A percentile compares a stretch with the other conserved stretches of the same genome.
phyloP scores from a whole-genome alignment of 208 protist genomes.

The Leishmania tropica region DNA sequence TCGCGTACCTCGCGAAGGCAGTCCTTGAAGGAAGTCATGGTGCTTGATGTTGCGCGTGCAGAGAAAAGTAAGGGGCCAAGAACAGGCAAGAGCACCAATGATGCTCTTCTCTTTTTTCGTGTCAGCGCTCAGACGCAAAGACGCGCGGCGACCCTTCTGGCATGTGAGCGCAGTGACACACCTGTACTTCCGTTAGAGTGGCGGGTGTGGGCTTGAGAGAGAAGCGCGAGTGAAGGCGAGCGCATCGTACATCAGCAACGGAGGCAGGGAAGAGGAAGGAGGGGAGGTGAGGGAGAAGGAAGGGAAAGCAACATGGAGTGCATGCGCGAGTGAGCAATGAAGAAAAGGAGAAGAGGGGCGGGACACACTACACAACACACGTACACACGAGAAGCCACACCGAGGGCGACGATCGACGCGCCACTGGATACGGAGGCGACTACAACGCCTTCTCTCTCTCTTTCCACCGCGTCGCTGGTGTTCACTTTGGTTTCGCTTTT shows the following conservation, averaged over 20 bases:
- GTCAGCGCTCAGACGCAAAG: background rate
- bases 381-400: background rate
- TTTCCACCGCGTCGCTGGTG: background rate
- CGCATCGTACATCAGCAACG: background rate
- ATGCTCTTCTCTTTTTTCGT: background rate
- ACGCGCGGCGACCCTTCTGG: background rate
- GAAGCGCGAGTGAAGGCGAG: background rate
- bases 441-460: background rate
- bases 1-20: conserved; percentile 22
- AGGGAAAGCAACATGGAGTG: background rate
- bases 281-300: too few species aligned
- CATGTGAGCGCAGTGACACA: background rate
- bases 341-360: background rate
- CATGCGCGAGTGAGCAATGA: background rate
- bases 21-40: conserved; percentile 30
- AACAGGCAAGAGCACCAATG: background rate
- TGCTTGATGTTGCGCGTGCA: background rate
- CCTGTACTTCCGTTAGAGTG: background rate
- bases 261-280: background rate
- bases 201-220: too few species aligned
- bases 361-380: background rate
- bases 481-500: conserved; percentile 5
- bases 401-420: background rate
- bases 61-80: background rate
- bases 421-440: background rate